Evolutionary conservation across 495 filamentous ascomycete species (phyloP), one percentile per base, ranked within the genome.

Genomic region (Trichoderma virens): DNA sequence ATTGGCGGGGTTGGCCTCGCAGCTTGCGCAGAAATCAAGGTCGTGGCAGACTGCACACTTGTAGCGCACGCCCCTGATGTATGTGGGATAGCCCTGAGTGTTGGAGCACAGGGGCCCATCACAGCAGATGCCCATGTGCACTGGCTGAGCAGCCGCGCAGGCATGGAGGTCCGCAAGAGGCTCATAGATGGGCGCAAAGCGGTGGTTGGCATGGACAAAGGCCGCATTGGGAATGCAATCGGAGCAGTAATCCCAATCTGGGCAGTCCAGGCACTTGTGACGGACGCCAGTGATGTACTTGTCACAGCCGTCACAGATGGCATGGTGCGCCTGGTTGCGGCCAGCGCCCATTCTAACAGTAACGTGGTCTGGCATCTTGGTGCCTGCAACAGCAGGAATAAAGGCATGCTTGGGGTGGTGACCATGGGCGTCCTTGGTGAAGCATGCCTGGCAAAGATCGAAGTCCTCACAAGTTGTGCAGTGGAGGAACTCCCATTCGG

Each of bases 1-100:
- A 74, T 96, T 92, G 61, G 79, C 80, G 5, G 95, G 95, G 67
- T 84, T 83, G 30, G 93, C 90, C 77, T 99, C 94, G 76, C 94
- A 99, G 70, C 84, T 89, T 67, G 88, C 92, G 73, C 94, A 99
- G 82, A 98, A 96, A 71, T 98, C 95, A 38, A 88, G 90, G 73
- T 99, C 95, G 71, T 94, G 84, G 78, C 94, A 99, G 62, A 99
- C 89, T 64, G 95, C 91, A 72, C 94, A 99, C 85, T 98, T 98
- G 82, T 93, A 99, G 65, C 94, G 88, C 67, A 88, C 82, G 20
- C 94, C 95, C 34, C 78, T 78, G 67, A 99, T 96, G 75, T 91
- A 97, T 45, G 78, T 75, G n/a, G 71, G 70, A 60, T 79, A 70
- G 45, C 77, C 77, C 27, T 76, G 71, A 64, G 83, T 79, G 66